These are phyloP conservation scores for Suhomyces prunicola DNA, from an alignment of 805 yeast genomes.

Conservation along the genomic window DNA sequence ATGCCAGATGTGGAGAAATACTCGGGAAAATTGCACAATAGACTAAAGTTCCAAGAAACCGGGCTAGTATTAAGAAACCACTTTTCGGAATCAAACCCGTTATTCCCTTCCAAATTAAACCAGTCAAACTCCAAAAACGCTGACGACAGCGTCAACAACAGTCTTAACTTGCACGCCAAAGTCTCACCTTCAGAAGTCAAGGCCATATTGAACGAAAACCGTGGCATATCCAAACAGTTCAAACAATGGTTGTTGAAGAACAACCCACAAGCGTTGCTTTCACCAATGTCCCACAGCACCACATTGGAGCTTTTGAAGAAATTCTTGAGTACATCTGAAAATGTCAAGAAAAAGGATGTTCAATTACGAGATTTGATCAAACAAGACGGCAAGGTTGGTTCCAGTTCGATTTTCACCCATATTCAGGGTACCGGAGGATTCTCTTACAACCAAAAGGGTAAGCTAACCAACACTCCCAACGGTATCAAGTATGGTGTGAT, in stretches of 20 bases:
- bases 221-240: constrained; percentile 50
- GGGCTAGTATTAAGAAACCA: constrained; percentile 47
- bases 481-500: constrained; percentile 56
- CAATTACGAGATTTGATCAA: constrained; percentile 23
- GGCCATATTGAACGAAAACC: constrained; percentile 38
- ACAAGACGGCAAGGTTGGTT: constrained; percentile 11
- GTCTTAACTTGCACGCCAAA: constrained; percentile 29
- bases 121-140: constrained; percentile 14
- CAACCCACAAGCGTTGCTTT: constrained; percentile 39
- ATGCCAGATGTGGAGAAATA: constrained; percentile 70
- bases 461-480: constrained; percentile 65
- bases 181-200: constrained; percentile 29
- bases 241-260: constrained; percentile 51
- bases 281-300: constrained; percentile 20
- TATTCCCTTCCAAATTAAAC: constrained; percentile 35
- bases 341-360: constrained; percentile 20
- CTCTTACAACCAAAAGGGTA: constrained; percentile 65
- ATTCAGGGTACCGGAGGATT: constrained; percentile 75
- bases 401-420: constrained; percentile 11
- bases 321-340: constrained; percentile 24
- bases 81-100: constrained; percentile 34
- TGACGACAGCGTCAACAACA: constrained; percentile 28
- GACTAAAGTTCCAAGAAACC: constrained; percentile 65
- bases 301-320: constrained; percentile 30
- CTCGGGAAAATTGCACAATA: constrained; percentile 57